Conservation (phyloP, 768 basidiomycete species). For the Tulasnella sp. region DNA sequence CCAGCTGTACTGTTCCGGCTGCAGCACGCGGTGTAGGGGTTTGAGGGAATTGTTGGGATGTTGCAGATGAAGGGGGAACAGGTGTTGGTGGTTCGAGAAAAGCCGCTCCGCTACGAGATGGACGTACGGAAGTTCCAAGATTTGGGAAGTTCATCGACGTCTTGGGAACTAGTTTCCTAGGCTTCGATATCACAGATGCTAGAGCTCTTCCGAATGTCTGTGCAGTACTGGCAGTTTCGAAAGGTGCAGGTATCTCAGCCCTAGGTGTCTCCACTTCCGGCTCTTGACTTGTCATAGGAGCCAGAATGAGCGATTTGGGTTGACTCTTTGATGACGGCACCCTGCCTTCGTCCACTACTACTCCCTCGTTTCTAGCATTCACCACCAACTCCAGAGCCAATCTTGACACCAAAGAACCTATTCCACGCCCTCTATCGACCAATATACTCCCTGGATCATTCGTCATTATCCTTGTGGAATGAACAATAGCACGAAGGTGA, state of each 20-base stretch:
- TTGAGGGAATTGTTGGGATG: constrained; percentile 12
- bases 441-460: constrained; percentile 62
- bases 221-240: not conserved
- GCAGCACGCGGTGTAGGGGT: constrained; percentile 1
- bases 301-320: constrained; percentile 28
- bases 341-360: constrained; percentile 28
- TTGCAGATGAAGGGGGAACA: not conserved
- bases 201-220: not conserved
- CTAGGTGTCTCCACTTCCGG: no score
- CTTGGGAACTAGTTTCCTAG: not conserved
- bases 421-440: constrained; percentile 45
- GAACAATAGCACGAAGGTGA: constrained; percentile 53
- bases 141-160: not conserved
- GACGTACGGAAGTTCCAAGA: not conserved
- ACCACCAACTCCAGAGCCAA: constrained; percentile 57
- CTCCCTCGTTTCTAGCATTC: constrained; percentile 50
- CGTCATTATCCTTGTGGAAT: constrained; percentile 82
- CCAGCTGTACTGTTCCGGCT: constrained; percentile 26
- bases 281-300: constrained; percentile 37
- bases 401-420: constrained; percentile 42
- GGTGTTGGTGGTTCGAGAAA: constrained; percentile 36
- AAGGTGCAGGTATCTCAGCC: not conserved
- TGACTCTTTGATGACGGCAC: constrained; percentile 16
- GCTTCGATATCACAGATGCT: not conserved
- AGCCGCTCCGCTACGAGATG: not conserved